Percentiles rank a stretch among this genome's conserved stretches.
These are phyloP conservation scores for Loxodes magnus DNA, from an alignment of 73 alveolate species.

Conservation along the genomic window DNA sequence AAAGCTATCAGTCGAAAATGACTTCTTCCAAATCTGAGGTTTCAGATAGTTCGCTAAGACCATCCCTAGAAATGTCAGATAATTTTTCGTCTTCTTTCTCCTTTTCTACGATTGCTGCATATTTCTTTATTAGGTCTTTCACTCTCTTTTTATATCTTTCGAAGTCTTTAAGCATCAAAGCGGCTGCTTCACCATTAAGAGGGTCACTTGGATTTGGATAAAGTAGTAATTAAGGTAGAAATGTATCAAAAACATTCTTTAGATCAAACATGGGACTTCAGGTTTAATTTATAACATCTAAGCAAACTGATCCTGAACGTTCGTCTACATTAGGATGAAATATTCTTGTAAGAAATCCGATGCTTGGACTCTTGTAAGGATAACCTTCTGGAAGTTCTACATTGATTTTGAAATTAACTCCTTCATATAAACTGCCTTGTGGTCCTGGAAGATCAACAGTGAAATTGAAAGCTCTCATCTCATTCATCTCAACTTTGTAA, in stretches of 20 bases:
- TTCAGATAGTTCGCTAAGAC: slow-evolving; percentile 1
- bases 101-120: slow-evolving; percentile 39
- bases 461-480: slow-evolving; percentile 33
- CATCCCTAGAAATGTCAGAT: slow-evolving; percentile 13
- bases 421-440: slow-evolving; percentile 80
- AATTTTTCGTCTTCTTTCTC: slow-evolving; percentile 15
- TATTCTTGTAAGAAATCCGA: slow-evolving; percentile 81
- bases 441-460: slow-evolving; percentile 69
- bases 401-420: slow-evolving; percentile 78
- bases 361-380: slow-evolving; percentile 91
- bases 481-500: slow-evolving; percentile 47
- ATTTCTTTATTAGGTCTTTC: slow-evolving; percentile 36
- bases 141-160: slow-evolving; percentile 72
- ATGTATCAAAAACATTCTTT: slow-evolving; percentile 73
- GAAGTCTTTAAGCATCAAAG: slow-evolving; percentile 43
- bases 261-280: slow-evolving; percentile 95
- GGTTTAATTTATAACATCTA: slow-evolving; percentile 88
- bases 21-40: not conserved
- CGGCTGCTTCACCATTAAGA: slow-evolving; percentile 89
- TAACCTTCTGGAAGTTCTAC: slow-evolving; percentile 81
- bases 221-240: slow-evolving; percentile 83
- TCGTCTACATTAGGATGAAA: slow-evolving; percentile 94
- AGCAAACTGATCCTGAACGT: slow-evolving; percentile 85
- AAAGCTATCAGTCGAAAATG: no score
- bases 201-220: slow-evolving; percentile 98